These are phyloP conservation scores for Osmanthus fragrans DNA, from an alignment of 257 asterid genomes.

Conservation along the genomic window DNA sequence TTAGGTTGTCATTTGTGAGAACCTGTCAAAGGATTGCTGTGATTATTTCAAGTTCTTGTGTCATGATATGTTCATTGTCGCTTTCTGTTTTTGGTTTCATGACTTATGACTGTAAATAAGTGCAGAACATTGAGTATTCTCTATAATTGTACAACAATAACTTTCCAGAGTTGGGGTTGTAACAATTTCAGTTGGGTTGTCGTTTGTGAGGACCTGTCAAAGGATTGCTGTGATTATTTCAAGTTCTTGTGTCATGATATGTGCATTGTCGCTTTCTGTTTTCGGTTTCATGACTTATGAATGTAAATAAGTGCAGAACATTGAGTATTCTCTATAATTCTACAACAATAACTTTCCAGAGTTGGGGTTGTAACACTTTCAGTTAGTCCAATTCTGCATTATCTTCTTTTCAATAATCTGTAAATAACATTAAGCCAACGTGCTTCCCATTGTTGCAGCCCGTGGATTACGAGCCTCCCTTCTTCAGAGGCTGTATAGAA, in stretches of 20 bases:
- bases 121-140: neutral
- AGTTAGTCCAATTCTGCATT: conserved; percentile 18
- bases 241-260: too few relatives aligned
- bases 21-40: neutral
- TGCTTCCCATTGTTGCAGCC: conserved; percentile 66
- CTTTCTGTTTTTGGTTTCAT: neutral
- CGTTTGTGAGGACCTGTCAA: too few relatives aligned
- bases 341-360: neutral
- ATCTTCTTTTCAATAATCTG: neutral
- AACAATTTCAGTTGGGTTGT: neutral
- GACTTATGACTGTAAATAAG: neutral
- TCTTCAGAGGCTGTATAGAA: conserved; percentile 82
- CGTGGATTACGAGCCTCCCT: conserved; percentile 94
- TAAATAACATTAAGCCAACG: neutral
- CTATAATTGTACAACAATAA: neutral
- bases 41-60: neutral
- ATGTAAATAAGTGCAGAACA: neutral
- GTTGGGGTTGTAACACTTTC: neutral
- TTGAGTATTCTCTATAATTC: neutral
- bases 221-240: too few relatives aligned
- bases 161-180: neutral
- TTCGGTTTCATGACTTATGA: neutral
- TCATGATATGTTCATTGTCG: neutral
- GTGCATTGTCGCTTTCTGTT: too few relatives aligned
- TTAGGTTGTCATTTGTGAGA: neutral